phyloP scores from a whole-genome alignment of 2,329 filamentous ascomycete genomes.

The Penicillium nordicum region DNA sequence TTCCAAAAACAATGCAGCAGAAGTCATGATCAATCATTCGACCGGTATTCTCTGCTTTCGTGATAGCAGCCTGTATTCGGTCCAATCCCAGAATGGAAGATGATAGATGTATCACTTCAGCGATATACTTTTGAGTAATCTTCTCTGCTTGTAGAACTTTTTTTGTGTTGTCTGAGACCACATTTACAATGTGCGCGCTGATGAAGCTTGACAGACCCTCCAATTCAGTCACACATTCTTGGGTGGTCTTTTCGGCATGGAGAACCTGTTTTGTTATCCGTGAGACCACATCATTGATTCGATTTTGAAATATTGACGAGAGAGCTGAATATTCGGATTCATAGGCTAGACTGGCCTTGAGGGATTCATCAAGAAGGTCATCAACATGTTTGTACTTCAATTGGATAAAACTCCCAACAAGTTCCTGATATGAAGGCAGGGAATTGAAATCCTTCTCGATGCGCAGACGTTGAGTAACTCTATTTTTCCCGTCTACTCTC shows the following conservation, averaged over 20 bases:
- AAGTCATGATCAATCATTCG: constrained; percentile 3
- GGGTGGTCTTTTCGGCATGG: neutral
- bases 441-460: neutral
- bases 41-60: neutral
- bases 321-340: neutral
- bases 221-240: neutral
- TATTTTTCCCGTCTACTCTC: neutral
- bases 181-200: neutral
- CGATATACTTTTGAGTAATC: neutral
- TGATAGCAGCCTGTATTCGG: neutral
- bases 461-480: neutral
- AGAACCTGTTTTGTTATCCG: neutral
- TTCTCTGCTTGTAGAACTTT: neutral
- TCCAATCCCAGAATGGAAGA: neutral
- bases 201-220: neutral
- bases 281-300: neutral
- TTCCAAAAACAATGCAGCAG: neutral
- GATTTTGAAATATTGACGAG: neutral
- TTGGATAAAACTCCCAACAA: neutral
- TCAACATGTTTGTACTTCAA: constrained; percentile 2
- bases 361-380: neutral
- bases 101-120: neutral
- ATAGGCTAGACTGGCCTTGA: neutral
- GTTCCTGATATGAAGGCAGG: neutral
- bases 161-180: neutral